Evolutionary conservation across 2,329 filamentous ascomycete species (phyloP).

Genomic region (Trichoderma pleuroti): DNA sequence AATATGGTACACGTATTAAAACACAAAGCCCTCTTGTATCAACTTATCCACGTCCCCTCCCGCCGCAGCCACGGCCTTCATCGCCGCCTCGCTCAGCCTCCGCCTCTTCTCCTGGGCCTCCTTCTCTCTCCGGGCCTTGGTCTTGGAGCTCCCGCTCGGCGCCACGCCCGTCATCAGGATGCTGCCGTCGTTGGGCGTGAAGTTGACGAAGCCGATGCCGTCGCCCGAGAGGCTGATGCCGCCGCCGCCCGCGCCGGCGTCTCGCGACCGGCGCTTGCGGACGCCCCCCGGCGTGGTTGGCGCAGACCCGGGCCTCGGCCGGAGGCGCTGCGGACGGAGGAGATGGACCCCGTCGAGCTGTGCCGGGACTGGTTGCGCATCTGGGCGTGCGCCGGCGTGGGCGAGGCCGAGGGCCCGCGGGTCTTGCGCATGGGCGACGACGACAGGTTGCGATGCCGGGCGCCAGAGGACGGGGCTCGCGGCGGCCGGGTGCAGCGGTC

Average conservation of each 20-base stretch:
- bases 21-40: constrained; percentile 48
- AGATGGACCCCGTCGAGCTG: constrained; percentile 38
- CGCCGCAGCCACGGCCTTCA: constrained; percentile 65
- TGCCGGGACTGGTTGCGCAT: constrained; percentile 33
- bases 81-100: constrained; percentile 63
- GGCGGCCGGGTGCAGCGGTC: constrained; percentile 46
- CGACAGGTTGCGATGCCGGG: constrained; percentile 41
- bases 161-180: constrained; percentile 87
- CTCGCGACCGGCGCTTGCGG: constrained; percentile 39
- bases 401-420: constrained; percentile 39
- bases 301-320: constrained; percentile 33
- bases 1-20: constrained; percentile 27
- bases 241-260: constrained; percentile 32
- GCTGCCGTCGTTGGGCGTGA: constrained; percentile 73
- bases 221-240: constrained; percentile 25
- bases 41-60: constrained; percentile 63
- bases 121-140: constrained; percentile 85
- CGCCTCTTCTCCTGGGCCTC: constrained; percentile 76
- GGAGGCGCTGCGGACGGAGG: constrained; percentile 36
- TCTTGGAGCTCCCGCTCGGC: constrained; percentile 87
- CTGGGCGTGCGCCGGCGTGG: constrained; percentile 34
- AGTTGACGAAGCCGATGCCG: constrained; percentile 75
- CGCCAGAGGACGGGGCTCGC: constrained; percentile 52
- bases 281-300: constrained; percentile 40
- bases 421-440: constrained; percentile 42